A percentile compares a stretch with the other conserved stretches of the same genome.
Conservation (phyloP, 2,329 filamentous ascomycete species). For the Aspergillus fumigatiaffinis region DNA sequence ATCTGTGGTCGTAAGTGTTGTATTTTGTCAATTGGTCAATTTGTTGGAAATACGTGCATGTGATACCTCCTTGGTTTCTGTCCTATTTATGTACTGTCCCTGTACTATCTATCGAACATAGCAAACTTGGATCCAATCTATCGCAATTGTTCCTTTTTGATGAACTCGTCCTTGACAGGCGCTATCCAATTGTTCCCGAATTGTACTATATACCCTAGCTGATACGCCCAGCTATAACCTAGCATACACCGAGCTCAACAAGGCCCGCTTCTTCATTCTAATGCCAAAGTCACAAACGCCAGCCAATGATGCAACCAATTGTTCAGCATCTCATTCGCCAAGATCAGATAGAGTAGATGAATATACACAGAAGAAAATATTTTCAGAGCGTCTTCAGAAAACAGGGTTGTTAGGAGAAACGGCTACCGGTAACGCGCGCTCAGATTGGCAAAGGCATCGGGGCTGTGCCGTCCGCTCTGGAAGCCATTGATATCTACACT, state of each 20-base stretch:
- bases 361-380: constrained; percentile 2
- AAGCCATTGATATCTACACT: constrained; percentile 46
- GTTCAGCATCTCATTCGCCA: constrained; percentile 6
- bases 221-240: not conserved
- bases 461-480: constrained; percentile 47
- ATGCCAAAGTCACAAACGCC: constrained; percentile 1
- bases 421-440: constrained; percentile 42
- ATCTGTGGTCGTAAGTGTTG: constrained; percentile 17
- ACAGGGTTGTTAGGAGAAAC: not conserved
- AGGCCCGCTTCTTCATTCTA: not conserved
- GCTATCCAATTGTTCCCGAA: not conserved
- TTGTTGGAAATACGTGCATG: not conserved
- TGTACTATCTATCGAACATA: not conserved
- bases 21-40: not conserved
- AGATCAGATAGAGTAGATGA: constrained; percentile 1
- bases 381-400: not conserved
- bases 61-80: not conserved
- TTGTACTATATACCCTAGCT: not conserved
- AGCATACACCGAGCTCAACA: not conserved
- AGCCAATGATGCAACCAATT: constrained; percentile 8
- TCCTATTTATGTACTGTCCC: not conserved
- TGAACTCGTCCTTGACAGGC: not conserved
- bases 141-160: not conserved
- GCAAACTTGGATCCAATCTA: not conserved
- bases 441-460: constrained; percentile 49